Evolutionary conservation across 768 basidiomycete genomes (phyloP).

Genomic region (Mycena indigotica): DNA sequence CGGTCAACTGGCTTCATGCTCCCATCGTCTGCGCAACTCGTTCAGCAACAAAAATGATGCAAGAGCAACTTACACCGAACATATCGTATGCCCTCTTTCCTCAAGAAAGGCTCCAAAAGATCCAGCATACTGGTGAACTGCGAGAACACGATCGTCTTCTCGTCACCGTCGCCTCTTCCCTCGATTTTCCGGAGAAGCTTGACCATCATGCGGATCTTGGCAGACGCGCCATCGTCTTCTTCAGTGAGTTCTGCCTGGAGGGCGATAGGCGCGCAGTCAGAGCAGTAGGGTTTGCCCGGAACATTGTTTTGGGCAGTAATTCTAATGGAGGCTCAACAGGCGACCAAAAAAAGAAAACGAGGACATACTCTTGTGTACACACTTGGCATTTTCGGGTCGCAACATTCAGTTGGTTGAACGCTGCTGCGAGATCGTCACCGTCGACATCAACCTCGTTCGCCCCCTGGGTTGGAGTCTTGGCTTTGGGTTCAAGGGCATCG

Average conservation of each 20-base stretch:
- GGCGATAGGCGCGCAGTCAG: constrained; percentile 58
- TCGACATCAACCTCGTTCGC: constrained; percentile 57
- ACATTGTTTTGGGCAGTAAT: constrained; percentile 40
- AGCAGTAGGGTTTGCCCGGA: constrained; percentile 52
- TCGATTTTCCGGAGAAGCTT: constrained; percentile 70
- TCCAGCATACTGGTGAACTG: constrained; percentile 91
- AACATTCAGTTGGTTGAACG: constrained; percentile 73
- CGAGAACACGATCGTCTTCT: constrained; percentile 97
- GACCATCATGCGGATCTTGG: constrained; percentile 86
- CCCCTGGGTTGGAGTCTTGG: constrained; percentile 36
- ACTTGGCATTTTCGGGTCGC: constrained; percentile 69
- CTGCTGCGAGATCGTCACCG: constrained; percentile 73
- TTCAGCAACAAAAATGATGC: constrained; percentile 3
- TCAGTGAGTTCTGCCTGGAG: constrained; percentile 45
- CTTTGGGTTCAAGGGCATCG: constrained; percentile 74
- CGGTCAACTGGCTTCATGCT: constrained; percentile 78
- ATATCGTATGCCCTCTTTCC: constrained; percentile 63
- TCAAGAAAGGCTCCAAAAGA: constrained; percentile 83
- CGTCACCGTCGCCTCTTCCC: constrained; percentile 53
- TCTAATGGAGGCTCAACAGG: constrained; percentile 30
- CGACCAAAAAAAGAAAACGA: background rate
- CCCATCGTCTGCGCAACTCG: constrained; percentile 72
- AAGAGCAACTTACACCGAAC: constrained; percentile 76
- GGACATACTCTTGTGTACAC: constrained; percentile 66
- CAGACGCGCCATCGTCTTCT: constrained; percentile 65